Evolutionary conservation across 495 filamentous ascomycete genomes (phyloP), one percentile per base, ranked within the genome.

Genomic region (Neurospora sp.): DNA sequence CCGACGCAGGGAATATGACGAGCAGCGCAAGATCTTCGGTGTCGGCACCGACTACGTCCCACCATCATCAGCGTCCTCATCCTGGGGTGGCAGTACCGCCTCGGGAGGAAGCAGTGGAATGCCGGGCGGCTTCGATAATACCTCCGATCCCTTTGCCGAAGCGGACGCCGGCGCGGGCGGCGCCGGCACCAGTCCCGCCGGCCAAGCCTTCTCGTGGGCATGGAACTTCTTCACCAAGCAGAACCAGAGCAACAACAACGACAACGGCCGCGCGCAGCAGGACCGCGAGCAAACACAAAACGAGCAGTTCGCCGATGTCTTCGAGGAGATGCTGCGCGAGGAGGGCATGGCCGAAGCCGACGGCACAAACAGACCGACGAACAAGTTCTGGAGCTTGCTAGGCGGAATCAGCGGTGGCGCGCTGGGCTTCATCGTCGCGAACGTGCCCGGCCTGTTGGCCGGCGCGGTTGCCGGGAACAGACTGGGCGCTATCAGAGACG

Each of bases 251-350:
- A 44, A 18, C 70, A 70, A 31, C 68, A 71, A 48, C 40, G 40
- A 14, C 42, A 73, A 66, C 9, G 53, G 68, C 3, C 70, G 78
- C 42, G 42, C 42, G 66, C 72, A 73, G 22, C 74, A 73, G 53
- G 69, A 77, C 18, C 76, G 83, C 10, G 79, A 79, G 72, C 77
- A 77, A 72, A 82, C 89, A 76, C 86, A 89, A 75, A 86, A 89
- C 66, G 89, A 90, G 73, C 96, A 98, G 82, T 99, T 98, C 79
- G 93, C 91, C 22, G 87, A 89, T 74, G 91, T 94, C 3, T 99
- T 99, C 78, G 96, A 99, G 85, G 96, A 99, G 86, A 99, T 99
- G 96, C 82, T 98, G 81, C 88, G 92, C 41, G 96, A 99, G 76
- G 92, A 98, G 79, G 96, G 95, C 0, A 87, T 98, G 76, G 76